Conservation (phyloP, 768 basidiomycete genomes). For the Naganishia randhawae region DNA sequence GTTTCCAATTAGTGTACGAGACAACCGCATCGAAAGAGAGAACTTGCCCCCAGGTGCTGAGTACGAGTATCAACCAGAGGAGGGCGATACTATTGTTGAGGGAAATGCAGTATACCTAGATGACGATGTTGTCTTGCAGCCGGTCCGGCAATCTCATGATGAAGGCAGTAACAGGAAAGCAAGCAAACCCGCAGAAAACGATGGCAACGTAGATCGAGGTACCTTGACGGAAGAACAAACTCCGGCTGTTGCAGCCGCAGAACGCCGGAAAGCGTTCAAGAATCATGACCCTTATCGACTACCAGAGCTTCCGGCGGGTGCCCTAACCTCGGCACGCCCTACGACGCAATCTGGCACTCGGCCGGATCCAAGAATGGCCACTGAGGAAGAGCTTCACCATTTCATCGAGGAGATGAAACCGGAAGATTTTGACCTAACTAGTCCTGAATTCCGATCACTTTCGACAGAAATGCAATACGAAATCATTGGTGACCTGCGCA, state of each 20-base stretch:
- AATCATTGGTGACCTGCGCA: slow-evolving; percentile 89
- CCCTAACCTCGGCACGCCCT: slow-evolving; percentile 55
- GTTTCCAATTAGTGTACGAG: slow-evolving; percentile 10
- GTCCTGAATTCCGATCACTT: slow-evolving; percentile 81
- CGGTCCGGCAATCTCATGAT: neutral
- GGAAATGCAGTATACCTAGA: slow-evolving; percentile 76
- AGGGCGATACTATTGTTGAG: slow-evolving; percentile 61
- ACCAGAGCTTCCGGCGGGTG: slow-evolving; percentile 61
- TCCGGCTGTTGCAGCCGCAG: slow-evolving; percentile 52
- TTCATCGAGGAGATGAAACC: slow-evolving; percentile 97
- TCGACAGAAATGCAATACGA: slow-evolving; percentile 98
- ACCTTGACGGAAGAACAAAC: neutral
- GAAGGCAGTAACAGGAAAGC: neutral
- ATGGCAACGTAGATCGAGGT: neutral
- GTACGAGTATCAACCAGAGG: slow-evolving; percentile 44
- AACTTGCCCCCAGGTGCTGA: neutral
- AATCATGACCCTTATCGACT: slow-evolving; percentile 80
- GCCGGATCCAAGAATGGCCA: slow-evolving; percentile 89
- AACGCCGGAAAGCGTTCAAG: slow-evolving; percentile 52
- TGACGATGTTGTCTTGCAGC: slow-evolving; percentile 58
- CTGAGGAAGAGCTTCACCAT: slow-evolving; percentile 83
- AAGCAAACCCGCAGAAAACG: neutral
- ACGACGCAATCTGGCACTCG: slow-evolving; percentile 52
- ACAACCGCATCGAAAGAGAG: slow-evolving; percentile 7
- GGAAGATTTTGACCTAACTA: slow-evolving; percentile 87